Evolutionary conservation across 495 filamentous ascomycete genomes (phyloP).

Genomic region (Penicilliopsis zonata): DNA sequence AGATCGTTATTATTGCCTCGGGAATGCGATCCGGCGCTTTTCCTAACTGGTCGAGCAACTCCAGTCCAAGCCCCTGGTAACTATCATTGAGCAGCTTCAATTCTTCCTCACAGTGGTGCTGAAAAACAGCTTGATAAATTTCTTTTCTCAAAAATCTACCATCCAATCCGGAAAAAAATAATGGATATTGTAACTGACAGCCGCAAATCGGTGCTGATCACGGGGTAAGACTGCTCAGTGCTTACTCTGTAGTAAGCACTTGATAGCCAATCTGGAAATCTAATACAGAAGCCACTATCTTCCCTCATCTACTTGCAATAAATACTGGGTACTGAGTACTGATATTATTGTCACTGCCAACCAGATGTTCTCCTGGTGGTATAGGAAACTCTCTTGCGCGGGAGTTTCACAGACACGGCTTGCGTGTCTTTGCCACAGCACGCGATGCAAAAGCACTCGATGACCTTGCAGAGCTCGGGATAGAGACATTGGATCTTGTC

Average conservation of each 20-base stretch:
- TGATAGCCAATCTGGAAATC: not conserved
- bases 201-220: slow-evolving; percentile 33
- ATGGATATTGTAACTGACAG: slow-evolving; percentile 18
- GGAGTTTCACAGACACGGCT: slow-evolving; percentile 38
- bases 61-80: no score
- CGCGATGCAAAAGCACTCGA: slow-evolving; percentile 34
- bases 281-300: not conserved
- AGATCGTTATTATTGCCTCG: no score
- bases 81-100: no score
- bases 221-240: slow-evolving; percentile 32
- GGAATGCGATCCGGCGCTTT: no score
- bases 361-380: slow-evolving; percentile 27
- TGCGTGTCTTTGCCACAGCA: slow-evolving; percentile 47
- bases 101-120: no score
- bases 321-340: slow-evolving; percentile 33
- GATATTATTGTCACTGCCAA: slow-evolving; percentile 5
- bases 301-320: not conserved
- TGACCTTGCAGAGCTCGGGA: slow-evolving; percentile 32
- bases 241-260: no score
- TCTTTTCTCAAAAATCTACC: no score
- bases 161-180: no score
- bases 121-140: no score
- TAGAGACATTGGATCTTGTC: slow-evolving; percentile 42
- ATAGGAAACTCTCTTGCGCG: slow-evolving; percentile 47
- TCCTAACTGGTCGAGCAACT: no score